phyloP scores from a whole-genome alignment of 2,329 filamentous ascomycete species.

The Penicillium freii region DNA sequence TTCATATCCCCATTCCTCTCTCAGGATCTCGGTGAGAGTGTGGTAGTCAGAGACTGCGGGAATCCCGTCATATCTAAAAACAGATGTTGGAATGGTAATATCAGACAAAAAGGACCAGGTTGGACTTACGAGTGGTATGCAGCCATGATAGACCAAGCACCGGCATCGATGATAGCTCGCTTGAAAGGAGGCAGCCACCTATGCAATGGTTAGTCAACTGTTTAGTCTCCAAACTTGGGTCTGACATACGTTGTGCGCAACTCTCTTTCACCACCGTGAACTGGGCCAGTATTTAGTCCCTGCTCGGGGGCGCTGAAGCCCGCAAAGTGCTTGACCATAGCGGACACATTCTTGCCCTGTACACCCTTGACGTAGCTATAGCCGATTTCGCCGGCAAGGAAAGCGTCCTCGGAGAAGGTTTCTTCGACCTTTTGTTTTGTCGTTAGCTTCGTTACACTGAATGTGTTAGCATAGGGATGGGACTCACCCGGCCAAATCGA shows the following conservation, averaged over 20 bases:
- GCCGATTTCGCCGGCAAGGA: conserved; percentile 66
- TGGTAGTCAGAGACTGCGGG: conserved; percentile 65
- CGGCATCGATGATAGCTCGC: conserved; percentile 67
- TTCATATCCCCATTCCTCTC: conserved; percentile 70
- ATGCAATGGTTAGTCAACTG: neutral
- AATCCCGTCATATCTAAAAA: conserved; percentile 63
- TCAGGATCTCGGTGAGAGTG: conserved; percentile 65
- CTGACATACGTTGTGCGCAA: conserved; percentile 56
- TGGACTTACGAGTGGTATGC: conserved; percentile 61
- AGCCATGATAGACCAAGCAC: conserved; percentile 68
- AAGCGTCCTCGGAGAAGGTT: conserved; percentile 68
- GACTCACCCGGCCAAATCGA: conserved; percentile 61
- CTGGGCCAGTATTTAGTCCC: conserved; percentile 65
- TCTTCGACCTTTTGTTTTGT: conserved; percentile 56
- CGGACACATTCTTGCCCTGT: conserved; percentile 63
- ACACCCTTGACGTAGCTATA: conserved; percentile 61
- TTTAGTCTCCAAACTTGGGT: neutral
- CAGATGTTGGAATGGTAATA: neutral
- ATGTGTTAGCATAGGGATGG: neutral
- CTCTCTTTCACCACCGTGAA: conserved; percentile 57
- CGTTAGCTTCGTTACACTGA: neutral
- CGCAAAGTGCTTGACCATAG: conserved; percentile 74
- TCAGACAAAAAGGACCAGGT: neutral
- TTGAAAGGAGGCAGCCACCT: conserved; percentile 60
- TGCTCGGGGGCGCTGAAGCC: conserved; percentile 69